Conservation (phyloP, 805 yeast species). For the Lipomyces sp. region DNA sequence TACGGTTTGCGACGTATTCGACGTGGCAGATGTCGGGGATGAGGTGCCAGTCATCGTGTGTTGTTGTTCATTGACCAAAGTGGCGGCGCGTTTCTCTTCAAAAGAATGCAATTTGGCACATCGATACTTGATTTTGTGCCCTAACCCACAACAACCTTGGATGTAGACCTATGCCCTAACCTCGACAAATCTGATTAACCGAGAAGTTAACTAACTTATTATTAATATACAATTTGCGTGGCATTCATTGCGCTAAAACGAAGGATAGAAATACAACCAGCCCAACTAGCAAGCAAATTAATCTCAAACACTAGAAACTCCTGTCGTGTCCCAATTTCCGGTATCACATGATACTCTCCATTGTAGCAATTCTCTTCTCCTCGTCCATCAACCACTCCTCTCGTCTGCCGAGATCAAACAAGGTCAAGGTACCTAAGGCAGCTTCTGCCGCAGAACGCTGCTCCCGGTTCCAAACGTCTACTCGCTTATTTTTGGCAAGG, state of each 20-base stretch:
- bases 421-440: slow-evolving; percentile 49
- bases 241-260: background rate
- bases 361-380: slow-evolving; percentile 36
- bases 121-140: background rate
- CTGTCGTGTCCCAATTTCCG: background rate
- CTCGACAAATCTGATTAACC: too few relatives aligned
- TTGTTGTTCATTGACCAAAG: background rate
- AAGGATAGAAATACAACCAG: slow-evolving; percentile 2
- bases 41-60: slow-evolving; percentile 1
- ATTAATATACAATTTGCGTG: background rate
- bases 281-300: background rate
- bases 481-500: slow-evolving; percentile 46
- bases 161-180: too few relatives aligned
- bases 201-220: too few relatives aligned
- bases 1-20: background rate
- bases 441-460: slow-evolving; percentile 53
- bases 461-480: slow-evolving; percentile 54
- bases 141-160: background rate
- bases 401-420: slow-evolving; percentile 53
- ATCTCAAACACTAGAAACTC: background rate
- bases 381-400: slow-evolving; percentile 50
- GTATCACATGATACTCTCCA: slow-evolving; percentile 24
- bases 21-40: background rate
- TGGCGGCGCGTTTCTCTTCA: background rate
- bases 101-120: background rate